Percentiles rank a stretch among this genome's conserved stretches.
These are phyloP conservation scores for Narthecium ossifragum DNA, from an alignment of 106 monocot species.

Conservation along the genomic window DNA sequence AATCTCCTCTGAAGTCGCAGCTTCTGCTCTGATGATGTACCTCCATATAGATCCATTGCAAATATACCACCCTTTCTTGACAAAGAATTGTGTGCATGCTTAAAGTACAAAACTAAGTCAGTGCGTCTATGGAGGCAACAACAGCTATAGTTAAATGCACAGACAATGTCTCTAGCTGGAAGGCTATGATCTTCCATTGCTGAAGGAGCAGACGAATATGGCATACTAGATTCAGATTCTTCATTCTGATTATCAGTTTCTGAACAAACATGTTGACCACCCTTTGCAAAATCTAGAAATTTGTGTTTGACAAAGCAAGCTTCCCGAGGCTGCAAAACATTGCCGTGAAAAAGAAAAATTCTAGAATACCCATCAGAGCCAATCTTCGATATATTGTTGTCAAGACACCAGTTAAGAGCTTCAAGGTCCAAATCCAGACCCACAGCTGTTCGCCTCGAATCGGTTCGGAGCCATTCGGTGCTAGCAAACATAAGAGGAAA, in stretches of 20 bases:
- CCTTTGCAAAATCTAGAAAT: constrained; percentile 15
- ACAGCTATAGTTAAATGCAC: constrained; percentile 98
- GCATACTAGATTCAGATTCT: constrained; percentile 4
- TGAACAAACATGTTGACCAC: constrained; percentile 18
- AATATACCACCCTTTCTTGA: constrained; percentile 87
- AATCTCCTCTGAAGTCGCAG: constrained; percentile 69
- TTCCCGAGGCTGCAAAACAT: constrained; percentile 65
- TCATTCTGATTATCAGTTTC: neutral
- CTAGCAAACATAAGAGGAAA: constrained; percentile 42
- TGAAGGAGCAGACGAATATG: constrained; percentile 10
- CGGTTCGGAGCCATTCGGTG: constrained; percentile 66
- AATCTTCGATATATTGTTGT: constrained; percentile 60
- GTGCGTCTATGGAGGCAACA: constrained; percentile 83
- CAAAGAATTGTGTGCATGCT: constrained; percentile 42
- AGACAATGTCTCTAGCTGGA: constrained; percentile 76
- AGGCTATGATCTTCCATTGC: constrained; percentile 31
- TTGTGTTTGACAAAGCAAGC: constrained; percentile 30
- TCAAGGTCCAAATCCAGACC: constrained; percentile 88
- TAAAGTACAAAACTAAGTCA: constrained; percentile 75
- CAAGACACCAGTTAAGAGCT: constrained; percentile 75
- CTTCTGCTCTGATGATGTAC: constrained; percentile 79
- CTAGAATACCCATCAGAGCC: constrained; percentile 66
- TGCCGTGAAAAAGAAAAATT: constrained; percentile 80
- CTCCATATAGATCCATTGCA: constrained; percentile 96
- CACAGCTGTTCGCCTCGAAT: constrained; percentile 71